Evolutionary conservation across 1,139 yeast species (phyloP).

Genomic region (Pichia inconspicua): DNA sequence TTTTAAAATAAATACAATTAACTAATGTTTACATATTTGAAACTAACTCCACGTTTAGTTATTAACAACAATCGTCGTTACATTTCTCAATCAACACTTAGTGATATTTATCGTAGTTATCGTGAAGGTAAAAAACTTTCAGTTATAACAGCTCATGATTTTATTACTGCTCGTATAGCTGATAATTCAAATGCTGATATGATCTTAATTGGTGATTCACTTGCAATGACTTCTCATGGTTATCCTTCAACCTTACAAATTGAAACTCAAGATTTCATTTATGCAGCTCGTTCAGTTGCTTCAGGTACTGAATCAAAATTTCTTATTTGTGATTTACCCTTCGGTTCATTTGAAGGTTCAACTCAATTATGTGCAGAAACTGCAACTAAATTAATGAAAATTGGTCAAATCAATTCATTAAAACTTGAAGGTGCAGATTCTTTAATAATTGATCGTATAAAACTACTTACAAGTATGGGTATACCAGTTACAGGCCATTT

Average conservation of each 20-base stretch:
- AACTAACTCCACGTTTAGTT: neutral
- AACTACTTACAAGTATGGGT: conserved; percentile 53
- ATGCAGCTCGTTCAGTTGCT: conserved; percentile 67
- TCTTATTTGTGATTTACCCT: conserved; percentile 82
- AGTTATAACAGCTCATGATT: conserved; percentile 83
- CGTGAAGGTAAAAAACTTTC: conserved; percentile 42
- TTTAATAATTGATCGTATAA: conserved; percentile 38
- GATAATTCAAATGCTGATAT: conserved; percentile 62
- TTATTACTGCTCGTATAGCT: conserved; percentile 65
- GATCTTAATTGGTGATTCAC: conserved; percentile 80
- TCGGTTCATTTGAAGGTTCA: conserved; percentile 72
- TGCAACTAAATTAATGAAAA: conserved; percentile 52
- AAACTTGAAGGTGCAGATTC: conserved; percentile 82
- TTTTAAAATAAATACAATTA: too few relatives aligned
- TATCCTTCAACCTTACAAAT: conserved; percentile 69
- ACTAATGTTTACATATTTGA: too few relatives aligned
- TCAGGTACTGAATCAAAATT: conserved; percentile 63
- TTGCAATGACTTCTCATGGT: conserved; percentile 89
- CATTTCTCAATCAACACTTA: conserved; percentile 26
- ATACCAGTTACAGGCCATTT: conserved; percentile 90
- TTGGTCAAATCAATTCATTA: conserved; percentile 65
- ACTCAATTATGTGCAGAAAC: conserved; percentile 57
- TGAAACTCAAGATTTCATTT: conserved; percentile 68
- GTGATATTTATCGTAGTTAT: conserved; percentile 40
- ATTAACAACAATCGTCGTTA: neutral